Conservation (phyloP, 331 rosid species). For the Rosa hybrid region DNA sequence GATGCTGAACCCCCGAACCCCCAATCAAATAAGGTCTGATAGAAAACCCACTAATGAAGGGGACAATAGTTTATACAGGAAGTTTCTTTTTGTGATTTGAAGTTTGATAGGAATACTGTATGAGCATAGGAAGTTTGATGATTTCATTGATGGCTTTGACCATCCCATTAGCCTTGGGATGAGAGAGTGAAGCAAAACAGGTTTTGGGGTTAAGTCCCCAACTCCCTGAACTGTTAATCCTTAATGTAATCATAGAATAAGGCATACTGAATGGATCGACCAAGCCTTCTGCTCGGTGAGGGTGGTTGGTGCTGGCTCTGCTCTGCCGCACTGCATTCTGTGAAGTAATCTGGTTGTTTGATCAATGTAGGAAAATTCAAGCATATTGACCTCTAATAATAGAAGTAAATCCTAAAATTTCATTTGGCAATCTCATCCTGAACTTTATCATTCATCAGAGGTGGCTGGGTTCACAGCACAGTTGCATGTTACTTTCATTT, state of each 20-base stretch:
- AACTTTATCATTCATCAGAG: background rate
- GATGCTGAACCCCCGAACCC: background rate
- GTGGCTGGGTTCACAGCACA: background rate
- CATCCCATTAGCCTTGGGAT: background rate
- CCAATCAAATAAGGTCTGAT: background rate
- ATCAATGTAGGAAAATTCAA: too few species aligned
- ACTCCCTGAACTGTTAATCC: background rate
- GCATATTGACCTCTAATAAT: too few species aligned
- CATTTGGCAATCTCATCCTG: background rate
- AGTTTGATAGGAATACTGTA: background rate
- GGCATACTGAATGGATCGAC: too few species aligned
- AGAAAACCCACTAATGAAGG: background rate
- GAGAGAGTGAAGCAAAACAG: background rate
- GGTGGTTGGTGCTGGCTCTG: too few species aligned
- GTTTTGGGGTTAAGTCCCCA: background rate
- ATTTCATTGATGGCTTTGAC: background rate
- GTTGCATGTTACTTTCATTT: background rate
- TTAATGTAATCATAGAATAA: too few species aligned
- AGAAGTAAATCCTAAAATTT: background rate
- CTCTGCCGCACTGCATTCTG: too few species aligned
- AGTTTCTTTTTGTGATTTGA: background rate
- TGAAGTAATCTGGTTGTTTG: background rate
- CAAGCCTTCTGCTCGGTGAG: background rate
- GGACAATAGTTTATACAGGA: background rate
- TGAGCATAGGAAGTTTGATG: background rate